Evolutionary conservation across 2,329 filamentous ascomycete species (phyloP).

Genomic region (Botrytis tulipae): DNA sequence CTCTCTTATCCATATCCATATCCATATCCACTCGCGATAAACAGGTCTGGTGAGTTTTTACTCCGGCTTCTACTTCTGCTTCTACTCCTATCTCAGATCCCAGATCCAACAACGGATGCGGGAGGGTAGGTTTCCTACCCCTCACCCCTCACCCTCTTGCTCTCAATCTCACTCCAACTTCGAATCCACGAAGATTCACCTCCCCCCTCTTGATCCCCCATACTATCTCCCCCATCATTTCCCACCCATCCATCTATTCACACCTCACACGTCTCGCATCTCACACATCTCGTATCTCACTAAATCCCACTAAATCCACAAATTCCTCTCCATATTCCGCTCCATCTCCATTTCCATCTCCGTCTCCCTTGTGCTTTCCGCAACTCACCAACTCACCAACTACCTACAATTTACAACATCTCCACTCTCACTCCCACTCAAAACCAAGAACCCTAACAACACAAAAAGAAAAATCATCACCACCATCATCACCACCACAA

Average conservation of each 20-base stretch:
- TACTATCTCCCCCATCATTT: background rate
- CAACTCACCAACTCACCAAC: no score
- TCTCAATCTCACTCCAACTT: no score
- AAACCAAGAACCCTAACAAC: background rate
- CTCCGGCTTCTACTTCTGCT: no score
- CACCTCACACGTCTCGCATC: no score
- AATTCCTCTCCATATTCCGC: no score
- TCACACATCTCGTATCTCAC: no score
- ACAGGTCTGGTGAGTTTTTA: background rate
- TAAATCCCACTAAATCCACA: no score
- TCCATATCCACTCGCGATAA: background rate
- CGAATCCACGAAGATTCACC: no score
- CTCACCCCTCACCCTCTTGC: background rate
- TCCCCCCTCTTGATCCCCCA: background rate
- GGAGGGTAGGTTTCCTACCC: background rate
- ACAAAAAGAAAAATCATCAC: background rate
- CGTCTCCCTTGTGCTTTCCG: no score
- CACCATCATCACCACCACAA: background rate
- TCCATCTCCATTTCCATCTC: no score
- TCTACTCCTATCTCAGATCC: background rate
- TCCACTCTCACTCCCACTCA: background rate
- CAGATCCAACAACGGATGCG: no score
- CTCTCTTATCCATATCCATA: background rate
- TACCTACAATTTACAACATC: no score
- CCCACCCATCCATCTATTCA: background rate